Percentiles rank a stretch among this genome's conserved stretches.
Evolutionary conservation across 2,329 filamentous ascomycete genomes (phyloP).

Genomic region (Phialemoniopsis sp.): DNA sequence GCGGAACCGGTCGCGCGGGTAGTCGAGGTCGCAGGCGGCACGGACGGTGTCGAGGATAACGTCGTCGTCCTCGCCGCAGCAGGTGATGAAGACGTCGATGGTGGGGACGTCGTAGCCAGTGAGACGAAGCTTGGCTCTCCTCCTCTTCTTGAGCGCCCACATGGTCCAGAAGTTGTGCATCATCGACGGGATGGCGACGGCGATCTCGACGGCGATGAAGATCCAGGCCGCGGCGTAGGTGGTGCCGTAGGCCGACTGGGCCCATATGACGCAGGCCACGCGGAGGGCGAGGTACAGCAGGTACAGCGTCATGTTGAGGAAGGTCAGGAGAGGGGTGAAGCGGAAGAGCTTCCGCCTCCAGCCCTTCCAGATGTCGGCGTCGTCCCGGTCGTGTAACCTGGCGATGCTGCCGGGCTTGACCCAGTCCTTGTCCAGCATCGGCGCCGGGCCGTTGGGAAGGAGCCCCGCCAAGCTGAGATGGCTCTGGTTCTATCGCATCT

Average conservation of each 20-base stretch:
- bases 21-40: constrained; percentile 51
- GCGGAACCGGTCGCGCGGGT: constrained; percentile 46
- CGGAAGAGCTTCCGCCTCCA: constrained; percentile 35
- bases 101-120: constrained; percentile 43
- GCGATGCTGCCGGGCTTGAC: constrained; percentile 27
- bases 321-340: constrained; percentile 30
- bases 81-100: constrained; percentile 54
- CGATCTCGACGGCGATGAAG: constrained; percentile 13
- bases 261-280: constrained; percentile 46
- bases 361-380: constrained; percentile 38
- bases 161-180: constrained; percentile 15
- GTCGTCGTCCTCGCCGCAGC: constrained; percentile 52
- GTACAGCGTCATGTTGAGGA: constrained; percentile 32
- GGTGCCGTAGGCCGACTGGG: constrained; percentile 34
- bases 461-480: constrained; percentile 34
- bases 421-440: constrained; percentile 23
- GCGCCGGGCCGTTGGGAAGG: constrained; percentile 23
- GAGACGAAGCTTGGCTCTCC: constrained; percentile 48
- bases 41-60: constrained; percentile 52
- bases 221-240: constrained; percentile 33
- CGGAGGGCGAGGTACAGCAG: constrained; percentile 46
- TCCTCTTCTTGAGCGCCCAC: constrained; percentile 11
- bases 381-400: constrained; percentile 37
- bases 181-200: constrained; percentile 12
- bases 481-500: constrained; percentile 30